Conservation (phyloP, 345 rosid species). For the Trapa incisa region DNA sequence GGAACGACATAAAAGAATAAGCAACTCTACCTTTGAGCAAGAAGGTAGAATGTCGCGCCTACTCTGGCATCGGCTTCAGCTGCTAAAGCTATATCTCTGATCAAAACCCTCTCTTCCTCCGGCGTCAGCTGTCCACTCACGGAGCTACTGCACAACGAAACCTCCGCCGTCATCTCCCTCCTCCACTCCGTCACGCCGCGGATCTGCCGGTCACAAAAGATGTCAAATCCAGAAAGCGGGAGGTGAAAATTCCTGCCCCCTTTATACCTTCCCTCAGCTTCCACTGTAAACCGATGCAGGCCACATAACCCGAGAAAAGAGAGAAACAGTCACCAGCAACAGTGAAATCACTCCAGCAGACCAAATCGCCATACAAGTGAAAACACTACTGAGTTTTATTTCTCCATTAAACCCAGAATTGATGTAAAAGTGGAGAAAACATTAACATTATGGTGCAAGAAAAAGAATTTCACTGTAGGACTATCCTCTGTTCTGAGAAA, state of each 20-base stretch:
- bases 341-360: too few species aligned
- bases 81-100: slow-evolving; percentile 78
- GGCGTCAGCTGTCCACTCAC: slow-evolving; percentile 50
- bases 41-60: slow-evolving; percentile 73
- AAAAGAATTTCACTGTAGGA: too few species aligned
- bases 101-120: slow-evolving; percentile 86
- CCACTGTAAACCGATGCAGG: neutral
- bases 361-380: too few species aligned
- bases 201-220: neutral
- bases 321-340: neutral
- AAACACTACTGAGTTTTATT: too few species aligned
- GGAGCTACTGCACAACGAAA: slow-evolving; percentile 37
- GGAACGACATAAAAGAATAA: neutral
- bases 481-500: too few species aligned
- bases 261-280: too few species aligned
- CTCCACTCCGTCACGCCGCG: neutral
- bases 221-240: neutral
- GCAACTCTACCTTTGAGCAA: slow-evolving; percentile 50
- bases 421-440: too few species aligned
- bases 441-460: too few species aligned
- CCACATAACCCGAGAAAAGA: neutral
- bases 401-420: too few species aligned
- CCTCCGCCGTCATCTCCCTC: slow-evolving; percentile 42
- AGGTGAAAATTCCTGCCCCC: neutral
- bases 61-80: slow-evolving; percentile 78